Base-by-base conservation (phyloP, 305 asterid species). In the Salvia sclarea region DNA sequence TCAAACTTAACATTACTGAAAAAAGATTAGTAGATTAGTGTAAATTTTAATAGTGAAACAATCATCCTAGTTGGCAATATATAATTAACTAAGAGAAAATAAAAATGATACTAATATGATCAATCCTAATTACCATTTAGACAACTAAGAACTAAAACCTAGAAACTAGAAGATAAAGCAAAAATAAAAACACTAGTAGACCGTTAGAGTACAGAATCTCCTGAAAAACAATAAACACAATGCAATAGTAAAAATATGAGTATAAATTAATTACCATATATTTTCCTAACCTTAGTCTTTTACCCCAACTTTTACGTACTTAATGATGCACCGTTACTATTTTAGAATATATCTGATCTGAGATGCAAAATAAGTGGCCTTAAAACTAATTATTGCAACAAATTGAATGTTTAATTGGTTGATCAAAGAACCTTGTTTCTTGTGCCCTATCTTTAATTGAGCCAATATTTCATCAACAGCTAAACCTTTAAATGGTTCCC, bases 381-480 rank as follows among this genome's bases (percentile, higher is more conserved):
- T 55, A 16, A 65, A 48, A 76, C 73, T 53, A 68, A 68, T 56
- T 67, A 53, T 37, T 44, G 73, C 69, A 68, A 60, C 43, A 13
- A 44, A 63, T 17, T 62, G 35, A 20, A 22, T 33, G 49, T 67
- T 68, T 56, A 72, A 79, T 79, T 72, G 79, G 79, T 49, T 47
- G 69, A 48, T 61, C 9, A 68, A 65, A 75, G 68, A 72, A 65
- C 75, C 72, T 71, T 68, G 33, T 28, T 71, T 68, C 30, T 35
- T 47, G 52, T 58, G 70, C 76, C 71, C 40, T 77, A 33, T 59
- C 70, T 80, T 81, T 81, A 62, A 16, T 54, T 53, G 47, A 63
- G 64, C 83, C 79, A 78, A 73, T 71, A 67, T 25, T 67, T 53
- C 28, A 48, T 56, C 68, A 43, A 76, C 81, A 81, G 16, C 71